phyloP scores from a whole-genome alignment of 2,329 filamentous ascomycete species.

The Huntiella omanensis region DNA sequence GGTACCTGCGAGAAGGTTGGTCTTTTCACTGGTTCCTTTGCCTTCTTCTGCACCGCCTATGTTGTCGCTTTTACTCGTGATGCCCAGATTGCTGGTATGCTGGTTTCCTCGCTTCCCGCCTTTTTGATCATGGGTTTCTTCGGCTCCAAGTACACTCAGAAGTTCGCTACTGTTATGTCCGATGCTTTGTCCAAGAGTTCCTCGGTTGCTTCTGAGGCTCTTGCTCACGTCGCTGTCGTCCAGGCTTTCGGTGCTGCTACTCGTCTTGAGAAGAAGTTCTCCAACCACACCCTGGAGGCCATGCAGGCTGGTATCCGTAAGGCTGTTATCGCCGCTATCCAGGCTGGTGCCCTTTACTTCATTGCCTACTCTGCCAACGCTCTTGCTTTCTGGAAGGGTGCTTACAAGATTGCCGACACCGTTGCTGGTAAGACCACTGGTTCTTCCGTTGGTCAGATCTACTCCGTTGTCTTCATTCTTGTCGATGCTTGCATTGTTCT shows the following conservation, averaged over 20 bases:
- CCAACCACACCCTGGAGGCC: conserved; percentile 29
- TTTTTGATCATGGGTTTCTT: conserved; percentile 40
- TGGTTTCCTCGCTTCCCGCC: conserved; percentile 42
- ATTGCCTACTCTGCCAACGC: conserved; percentile 49
- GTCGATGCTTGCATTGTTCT: conserved; percentile 45
- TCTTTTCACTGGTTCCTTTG: conserved; percentile 39
- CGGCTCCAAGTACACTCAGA: conserved; percentile 34
- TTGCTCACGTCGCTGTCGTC: conserved; percentile 41
- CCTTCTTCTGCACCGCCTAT: conserved; percentile 50
- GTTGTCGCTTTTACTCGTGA: conserved; percentile 49
- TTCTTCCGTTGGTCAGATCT: conserved; percentile 29
- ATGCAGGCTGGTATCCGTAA: conserved; percentile 37
- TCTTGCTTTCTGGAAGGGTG: conserved; percentile 50
- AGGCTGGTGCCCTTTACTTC: conserved; percentile 45
- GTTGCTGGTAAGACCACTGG: conserved; percentile 19
- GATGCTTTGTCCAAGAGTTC: conserved; percentile 37
- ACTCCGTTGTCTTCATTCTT: conserved; percentile 45
- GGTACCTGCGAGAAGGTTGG: conserved; percentile 56
- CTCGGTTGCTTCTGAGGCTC: conserved; percentile 42
- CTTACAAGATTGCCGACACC: conserved; percentile 26
- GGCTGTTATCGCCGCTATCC: conserved; percentile 33
- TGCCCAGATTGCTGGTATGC: conserved; percentile 40
- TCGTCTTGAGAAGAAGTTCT: conserved; percentile 41
- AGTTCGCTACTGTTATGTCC: conserved; percentile 30
- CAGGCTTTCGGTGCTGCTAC: conserved; percentile 42